Percentiles rank a stretch among this genome's conserved stretches.
These are phyloP conservation scores for Heracleum sosnowskyi DNA, from an alignment of 129 eudicot species.

Conservation along the genomic window DNA sequence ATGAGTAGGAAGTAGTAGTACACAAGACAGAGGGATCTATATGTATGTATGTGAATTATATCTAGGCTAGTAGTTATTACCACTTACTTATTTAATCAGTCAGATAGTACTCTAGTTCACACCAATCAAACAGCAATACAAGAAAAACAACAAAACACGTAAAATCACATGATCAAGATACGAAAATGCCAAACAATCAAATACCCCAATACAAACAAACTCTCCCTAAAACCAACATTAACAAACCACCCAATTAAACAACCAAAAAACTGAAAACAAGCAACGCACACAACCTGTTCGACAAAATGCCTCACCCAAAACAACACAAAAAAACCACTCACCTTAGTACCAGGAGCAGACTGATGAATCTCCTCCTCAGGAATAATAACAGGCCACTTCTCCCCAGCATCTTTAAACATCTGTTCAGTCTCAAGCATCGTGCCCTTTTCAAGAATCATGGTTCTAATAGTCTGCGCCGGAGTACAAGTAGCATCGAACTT, in stretches of 20 bases:
- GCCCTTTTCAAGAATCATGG: constrained; percentile 76
- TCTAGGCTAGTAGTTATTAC: too few relatives aligned
- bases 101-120: too few relatives aligned
- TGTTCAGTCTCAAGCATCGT: constrained; percentile 71
- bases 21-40: too few relatives aligned
- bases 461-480: constrained; percentile 77
- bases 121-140: too few relatives aligned
- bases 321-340: constrained; percentile 7
- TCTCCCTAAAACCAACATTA: neutral
- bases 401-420: constrained; percentile 91
- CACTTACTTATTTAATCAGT: too few relatives aligned
- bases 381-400: constrained; percentile 84
- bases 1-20: too few relatives aligned
- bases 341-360: constrained; percentile 69
- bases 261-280: neutral
- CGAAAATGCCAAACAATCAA: neutral
- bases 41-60: too few relatives aligned
- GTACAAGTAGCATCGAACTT: constrained; percentile 73
- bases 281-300: constrained; percentile 5
- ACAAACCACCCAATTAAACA: neutral
- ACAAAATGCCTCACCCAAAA: constrained; percentile 20
- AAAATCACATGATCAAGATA: neutral
- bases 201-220: too few relatives aligned
- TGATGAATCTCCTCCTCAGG: constrained; percentile 57
- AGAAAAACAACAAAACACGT: too few relatives aligned